Percentiles rank a stretch among this genome's conserved stretches.
These are phyloP conservation scores for Chlamydomonas urium DNA, from an alignment of 139 green algal genomes.

Conservation along the genomic window DNA sequence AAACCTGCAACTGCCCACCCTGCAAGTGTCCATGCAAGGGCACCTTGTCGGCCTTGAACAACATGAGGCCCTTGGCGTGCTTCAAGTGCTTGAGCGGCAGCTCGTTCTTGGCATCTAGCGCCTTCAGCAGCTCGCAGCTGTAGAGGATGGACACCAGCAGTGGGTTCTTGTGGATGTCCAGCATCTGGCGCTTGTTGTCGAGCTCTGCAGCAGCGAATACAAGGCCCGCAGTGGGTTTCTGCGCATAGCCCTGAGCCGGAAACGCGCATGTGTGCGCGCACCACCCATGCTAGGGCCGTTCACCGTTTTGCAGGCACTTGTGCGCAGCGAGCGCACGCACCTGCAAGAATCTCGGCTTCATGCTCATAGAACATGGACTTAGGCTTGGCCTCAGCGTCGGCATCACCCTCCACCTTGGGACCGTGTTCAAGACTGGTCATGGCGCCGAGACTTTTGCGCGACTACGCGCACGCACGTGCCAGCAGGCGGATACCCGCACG, in stretches of 20 bases:
- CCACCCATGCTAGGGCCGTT: background rate
- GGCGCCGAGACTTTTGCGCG: too few relatives aligned
- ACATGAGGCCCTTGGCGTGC: constrained; percentile 35
- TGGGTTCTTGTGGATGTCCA: constrained; percentile 45
- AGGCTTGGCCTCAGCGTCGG: too few relatives aligned
- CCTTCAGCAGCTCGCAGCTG: constrained; percentile 42
- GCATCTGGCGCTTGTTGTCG: constrained; percentile 8
- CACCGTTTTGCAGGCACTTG: too few relatives aligned
- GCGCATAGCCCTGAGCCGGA: background rate
- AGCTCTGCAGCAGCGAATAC: background rate
- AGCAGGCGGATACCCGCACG: too few relatives aligned
- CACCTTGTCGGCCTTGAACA: constrained; percentile 52
- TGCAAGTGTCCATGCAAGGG: too few relatives aligned
- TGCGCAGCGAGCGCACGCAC: background rate
- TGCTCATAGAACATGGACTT: background rate
- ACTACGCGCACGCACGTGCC: too few relatives aligned
- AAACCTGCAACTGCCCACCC: background rate
- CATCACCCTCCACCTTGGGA: too few relatives aligned
- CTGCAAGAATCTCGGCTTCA: constrained; percentile 1
- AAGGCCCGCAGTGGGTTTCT: background rate
- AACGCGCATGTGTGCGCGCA: background rate
- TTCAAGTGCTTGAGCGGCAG: constrained; percentile 25
- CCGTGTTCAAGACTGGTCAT: too few relatives aligned
- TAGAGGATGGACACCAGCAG: constrained; percentile 51
- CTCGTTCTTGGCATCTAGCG: constrained; percentile 27